Evolutionary conservation across 306 rosid species (phyloP), one percentile per base, ranked within the genome.

Genomic region (Acmispon strigosus): DNA sequence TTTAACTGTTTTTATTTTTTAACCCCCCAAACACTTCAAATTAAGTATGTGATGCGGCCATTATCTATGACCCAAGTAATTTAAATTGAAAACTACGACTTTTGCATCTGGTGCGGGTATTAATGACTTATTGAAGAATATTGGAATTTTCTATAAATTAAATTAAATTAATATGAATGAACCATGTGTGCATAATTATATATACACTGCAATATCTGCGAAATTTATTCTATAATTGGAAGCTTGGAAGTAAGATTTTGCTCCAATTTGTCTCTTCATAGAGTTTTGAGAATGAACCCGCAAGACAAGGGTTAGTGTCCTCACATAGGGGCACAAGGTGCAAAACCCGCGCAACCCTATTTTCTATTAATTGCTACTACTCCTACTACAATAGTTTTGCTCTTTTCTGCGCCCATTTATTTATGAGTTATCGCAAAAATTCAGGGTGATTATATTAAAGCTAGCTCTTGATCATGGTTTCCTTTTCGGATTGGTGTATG

Each of bases 251-350:
- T 79, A 48, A 61, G 87, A 80, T 78, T 80, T 82, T 54, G 65
- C 41, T 73, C 78, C 84, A 74, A 79, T 69, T 76, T 86, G 87
- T 86, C 84, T 56, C 78, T 66, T 77, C 45, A 68, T 67, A 74
- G 76, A 76, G 53, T 43, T 78, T 65, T 58, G 80, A 83, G 81
- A 75, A 69, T 15, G 86, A 83, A 78, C 89, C 96, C 94, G 80
- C 71, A 80, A 84, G 94, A 89, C 92, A 81, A 81, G 97, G 96
- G 86, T 80, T 81, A 62, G 67, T 92, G 96, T 92, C 92, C 78
- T 79, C 84, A 7, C 57, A 18, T n/a, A 81, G 73, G 96, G 94
- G 84, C 72, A 85, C 97, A 89, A 83, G 48, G 67, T 76, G 71
- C 86, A 51, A 78, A 72, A 74, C 83, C 72, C 74, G 52, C 61